Evolutionary conservation across 2,329 filamentous ascomycete species (phyloP), one percentile per base, ranked within the genome.

Genomic region (Blastomyces silverae): DNA sequence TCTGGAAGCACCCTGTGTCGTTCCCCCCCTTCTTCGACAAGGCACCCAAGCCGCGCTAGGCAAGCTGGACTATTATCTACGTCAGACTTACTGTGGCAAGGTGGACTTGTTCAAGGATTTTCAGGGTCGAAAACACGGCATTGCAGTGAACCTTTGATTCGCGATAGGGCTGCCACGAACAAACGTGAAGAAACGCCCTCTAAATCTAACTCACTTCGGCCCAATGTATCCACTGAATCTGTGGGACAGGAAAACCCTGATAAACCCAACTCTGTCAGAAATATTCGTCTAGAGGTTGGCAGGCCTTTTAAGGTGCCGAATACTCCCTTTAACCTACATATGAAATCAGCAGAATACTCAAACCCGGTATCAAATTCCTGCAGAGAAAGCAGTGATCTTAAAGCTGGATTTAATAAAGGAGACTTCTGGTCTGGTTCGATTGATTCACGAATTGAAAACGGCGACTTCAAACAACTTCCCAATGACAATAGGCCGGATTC

Each of bases 371-470:
- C 39, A 48, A 48, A 46, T n/a, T 25, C 25, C 7, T 17, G 34
- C 25, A 48, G 58, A 31, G 42, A 61, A 17, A 42, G 50, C 6
- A 31, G 42, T 42, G 44, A 39, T 31, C 58, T 42, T 48, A 34
- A 34, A 48, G 22, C 25, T 17, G 15, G 22, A 25, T 22, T 31
- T 48, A 11, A 37, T 11, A 17, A 46, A 34, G 42, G 5, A 56
- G n/a, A 28, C 52, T 44, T 53, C 37, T 56, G 50, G 61, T 15
- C 50, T 44, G 39, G n/a, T 25, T 63, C 61, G 5, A 57, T 46
- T 57, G 42, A 46, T 39, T 63, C 61, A 56, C 42, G 37, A 46
- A 31, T 22, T 34, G 37, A 46, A 57, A 57, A 34, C 2, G 37
- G 15, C 28, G 15, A 58, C 13, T 25, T 25, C 50, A 37, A 25